Percentiles rank a stretch among this genome's conserved stretches.
phyloP scores from a whole-genome alignment of 352 stramenopile genomes.

The Salisapilia sapeloensis region DNA sequence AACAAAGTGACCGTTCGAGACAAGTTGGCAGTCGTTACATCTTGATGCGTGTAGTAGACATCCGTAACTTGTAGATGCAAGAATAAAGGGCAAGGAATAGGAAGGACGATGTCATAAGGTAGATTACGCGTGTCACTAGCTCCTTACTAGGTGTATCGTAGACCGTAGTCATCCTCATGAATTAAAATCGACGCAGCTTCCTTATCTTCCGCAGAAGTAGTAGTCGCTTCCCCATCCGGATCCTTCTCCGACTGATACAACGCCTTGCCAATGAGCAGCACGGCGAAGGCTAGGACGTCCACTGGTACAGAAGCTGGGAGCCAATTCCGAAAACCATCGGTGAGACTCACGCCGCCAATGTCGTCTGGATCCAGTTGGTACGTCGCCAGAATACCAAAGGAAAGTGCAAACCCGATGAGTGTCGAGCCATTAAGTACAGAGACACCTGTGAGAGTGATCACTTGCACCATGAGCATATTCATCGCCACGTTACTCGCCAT shows the following conservation, averaged over 20 bases:
- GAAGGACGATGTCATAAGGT: too few species aligned
- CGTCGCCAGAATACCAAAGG: conserved; percentile 52
- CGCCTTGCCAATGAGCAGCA: conserved; percentile 46
- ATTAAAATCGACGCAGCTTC: conserved; percentile 58
- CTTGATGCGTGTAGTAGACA: too few species aligned
- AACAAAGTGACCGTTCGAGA: too few species aligned
- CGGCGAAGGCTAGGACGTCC: conserved; percentile 50
- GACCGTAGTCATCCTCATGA: conserved; percentile 45
- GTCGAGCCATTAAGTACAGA: conserved; percentile 63
- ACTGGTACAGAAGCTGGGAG: conserved; percentile 52
- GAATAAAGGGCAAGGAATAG: too few species aligned
- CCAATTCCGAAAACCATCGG: conserved; percentile 43
- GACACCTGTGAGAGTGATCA: conserved; percentile 63
- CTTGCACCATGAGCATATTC: conserved; percentile 49
- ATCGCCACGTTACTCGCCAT: conserved; percentile 64
- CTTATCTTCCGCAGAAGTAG: conserved; percentile 70
- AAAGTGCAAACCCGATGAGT: conserved; percentile 47
- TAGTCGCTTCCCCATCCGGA: conserved; percentile 63
- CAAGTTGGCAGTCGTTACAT: too few species aligned
- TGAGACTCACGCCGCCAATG: conserved; percentile 37
- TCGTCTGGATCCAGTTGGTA: conserved; percentile 61
- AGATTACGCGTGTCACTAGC: too few species aligned
- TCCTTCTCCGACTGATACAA: conserved; percentile 72
- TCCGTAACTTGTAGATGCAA: too few species aligned
- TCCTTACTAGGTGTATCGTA: conserved; percentile 45